Evolutionary conservation across 2,329 filamentous ascomycete genomes (phyloP), one percentile per base, ranked within the genome.

Genomic region (Phymatotrichopsis omnivora): DNA sequence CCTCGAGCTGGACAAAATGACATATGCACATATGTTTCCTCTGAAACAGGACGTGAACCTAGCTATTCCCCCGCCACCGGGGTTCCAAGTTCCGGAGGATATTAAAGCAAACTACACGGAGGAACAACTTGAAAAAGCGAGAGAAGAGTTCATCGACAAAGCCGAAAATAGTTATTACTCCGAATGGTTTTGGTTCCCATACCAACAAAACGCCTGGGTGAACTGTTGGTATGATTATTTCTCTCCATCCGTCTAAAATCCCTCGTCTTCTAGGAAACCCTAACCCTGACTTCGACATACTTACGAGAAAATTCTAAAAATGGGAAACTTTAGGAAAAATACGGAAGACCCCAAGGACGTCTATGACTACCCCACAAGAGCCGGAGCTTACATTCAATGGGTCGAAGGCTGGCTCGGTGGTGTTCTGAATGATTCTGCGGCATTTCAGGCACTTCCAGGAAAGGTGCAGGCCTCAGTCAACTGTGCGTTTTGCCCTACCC

Each of bases 131-230:
- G 57, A 57, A 7, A 49, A 52, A 1, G 64, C 67, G 2, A 58
- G 63, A 4, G 50, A 31, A 4, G 58, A 62, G 0, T 71, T 70
- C 46, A 61, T 67, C 46, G 49, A 57, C 2, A 58, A 62, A 2
- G 66, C 66, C 11, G 55, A 56, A 0, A 62, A 65, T 23, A 61
- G 65, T 37, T 70, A 68, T 49, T 71, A 71, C 43, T 58, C 61
- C 17, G 68, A 72, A 51, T 71, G 67, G 66, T 71, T 71, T 53
- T 72, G 68, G 69, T 71, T 71, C 48, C 64, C 69, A 0, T 69
- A 68, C 43, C 64, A 65, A 7, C 17, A 3, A 10, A 7, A 6
- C 10, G 30, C 30, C 17, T 39, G 4, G 5, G 22, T 28, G 11
- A 8, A 12, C 30, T 17, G 22, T 12, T 39, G 24, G 20, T 17